phyloP scores from a whole-genome alignment of 371 early-diverging fungal species.

The Mucor irregularis region DNA sequence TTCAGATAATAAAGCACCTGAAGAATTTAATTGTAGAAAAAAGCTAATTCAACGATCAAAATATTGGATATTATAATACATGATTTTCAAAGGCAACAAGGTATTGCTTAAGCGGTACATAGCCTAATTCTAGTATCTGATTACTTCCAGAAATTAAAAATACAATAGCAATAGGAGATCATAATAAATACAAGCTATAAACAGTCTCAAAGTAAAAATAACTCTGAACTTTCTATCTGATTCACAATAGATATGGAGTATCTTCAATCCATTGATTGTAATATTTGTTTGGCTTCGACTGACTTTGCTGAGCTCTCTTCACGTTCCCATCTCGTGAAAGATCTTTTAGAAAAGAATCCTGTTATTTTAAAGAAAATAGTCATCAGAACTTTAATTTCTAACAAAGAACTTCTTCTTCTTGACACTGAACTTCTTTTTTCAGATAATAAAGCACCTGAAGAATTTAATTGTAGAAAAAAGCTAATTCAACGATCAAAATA shows the following conservation, averaged over 20 bases:
- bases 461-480: too few relatives aligned
- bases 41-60: too few relatives aligned
- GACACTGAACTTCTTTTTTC: conserved; percentile 15
- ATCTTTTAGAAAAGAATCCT: conserved; percentile 17
- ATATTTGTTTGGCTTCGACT: conserved; percentile 17
- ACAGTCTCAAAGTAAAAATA: conserved; percentile 14
- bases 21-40: too few relatives aligned
- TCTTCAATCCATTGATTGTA: conserved; percentile 12
- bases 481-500: conserved; percentile 1
- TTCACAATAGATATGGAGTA: conserved; percentile 23
- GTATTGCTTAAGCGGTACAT: too few relatives aligned
- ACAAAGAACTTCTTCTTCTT: conserved; percentile 15
- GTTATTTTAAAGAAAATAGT: conserved; percentile 17
- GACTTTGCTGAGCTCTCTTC: conserved; percentile 20
- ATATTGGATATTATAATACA: too few relatives aligned
- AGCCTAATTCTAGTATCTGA: too few relatives aligned
- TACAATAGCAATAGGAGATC: conserved; percentile 9
- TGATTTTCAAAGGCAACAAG: too few relatives aligned
- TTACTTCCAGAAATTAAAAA: conserved; percentile 17
- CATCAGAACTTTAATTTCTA: conserved; percentile 10
- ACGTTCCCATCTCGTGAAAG: conserved; percentile 20
- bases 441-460: conserved; percentile 8
- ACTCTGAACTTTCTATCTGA: conserved; percentile 21
- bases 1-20: conserved; percentile 11
- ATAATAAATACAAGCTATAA: conserved; percentile 11